Evolutionary conservation across 208 protist species (phyloP).

Genomic region (Acanthamoeba royreba): DNA sequence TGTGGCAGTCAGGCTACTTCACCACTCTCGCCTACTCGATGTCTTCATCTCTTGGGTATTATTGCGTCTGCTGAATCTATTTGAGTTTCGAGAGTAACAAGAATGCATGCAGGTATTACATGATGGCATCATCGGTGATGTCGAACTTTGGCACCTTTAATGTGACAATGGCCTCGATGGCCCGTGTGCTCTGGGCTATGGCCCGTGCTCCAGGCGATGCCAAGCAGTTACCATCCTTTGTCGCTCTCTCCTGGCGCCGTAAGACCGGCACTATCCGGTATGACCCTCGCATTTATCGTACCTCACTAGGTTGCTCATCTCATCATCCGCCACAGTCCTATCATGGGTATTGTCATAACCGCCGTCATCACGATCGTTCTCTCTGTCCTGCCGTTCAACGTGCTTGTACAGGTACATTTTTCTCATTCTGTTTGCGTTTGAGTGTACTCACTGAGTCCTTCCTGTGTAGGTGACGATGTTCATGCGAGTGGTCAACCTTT

Average conservation of each 20-base stretch:
- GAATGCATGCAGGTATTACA: neutral
- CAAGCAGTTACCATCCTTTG: neutral
- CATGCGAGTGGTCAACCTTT: neutral
- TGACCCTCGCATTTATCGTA: neutral
- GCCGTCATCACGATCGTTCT: neutral
- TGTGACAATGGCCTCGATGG: neutral
- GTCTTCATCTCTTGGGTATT: neutral
- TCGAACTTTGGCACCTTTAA: neutral
- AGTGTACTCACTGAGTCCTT: neutral
- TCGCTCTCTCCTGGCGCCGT: neutral
- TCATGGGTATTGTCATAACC: neutral
- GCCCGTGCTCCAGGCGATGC: neutral
- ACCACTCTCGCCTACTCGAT: neutral
- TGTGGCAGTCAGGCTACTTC: neutral
- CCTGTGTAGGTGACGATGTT: neutral
- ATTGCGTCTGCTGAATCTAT: neutral
- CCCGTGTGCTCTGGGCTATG: neutral
- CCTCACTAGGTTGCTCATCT: neutral
- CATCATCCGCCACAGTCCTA: neutral
- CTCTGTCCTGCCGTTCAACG: neutral
- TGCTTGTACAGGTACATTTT: neutral
- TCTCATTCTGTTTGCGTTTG: neutral
- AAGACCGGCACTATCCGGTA: neutral
- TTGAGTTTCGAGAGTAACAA: neutral
- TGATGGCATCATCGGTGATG: neutral